Evolutionary conservation across 768 basidiomycete genomes (phyloP).

Genomic region (Asterophora parasitica): DNA sequence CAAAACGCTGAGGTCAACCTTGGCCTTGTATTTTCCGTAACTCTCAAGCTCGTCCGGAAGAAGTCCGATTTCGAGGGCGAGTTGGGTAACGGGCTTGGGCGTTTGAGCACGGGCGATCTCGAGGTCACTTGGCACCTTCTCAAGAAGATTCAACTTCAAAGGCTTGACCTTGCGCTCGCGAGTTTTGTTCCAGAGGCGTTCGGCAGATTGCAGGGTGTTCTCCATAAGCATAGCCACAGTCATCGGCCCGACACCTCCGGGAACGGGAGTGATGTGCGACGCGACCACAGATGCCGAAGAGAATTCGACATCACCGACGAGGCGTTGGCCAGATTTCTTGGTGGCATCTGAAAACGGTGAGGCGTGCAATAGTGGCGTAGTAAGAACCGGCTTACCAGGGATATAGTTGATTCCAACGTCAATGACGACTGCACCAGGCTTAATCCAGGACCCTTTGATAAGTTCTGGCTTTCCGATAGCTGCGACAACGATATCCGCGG

Average conservation of each 20-base stretch:
- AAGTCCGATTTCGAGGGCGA: slow-evolving; percentile 87
- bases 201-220: slow-evolving; percentile 84
- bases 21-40: slow-evolving; percentile 96
- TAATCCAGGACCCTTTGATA: slow-evolving; percentile 91
- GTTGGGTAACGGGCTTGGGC: slow-evolving; percentile 80
- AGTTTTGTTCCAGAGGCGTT: slow-evolving; percentile 70
- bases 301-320: slow-evolving; percentile 95
- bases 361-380: background rate
- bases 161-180: slow-evolving; percentile 69
- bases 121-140: slow-evolving; percentile 93
- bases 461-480: slow-evolving; percentile 94
- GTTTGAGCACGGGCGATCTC: slow-evolving; percentile 94
- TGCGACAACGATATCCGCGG: slow-evolving; percentile 89
- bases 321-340: slow-evolving; percentile 92
- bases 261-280: slow-evolving; percentile 93
- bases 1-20: slow-evolving; percentile 87
- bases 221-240: slow-evolving; percentile 98
- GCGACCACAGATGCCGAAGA: slow-evolving; percentile 71
- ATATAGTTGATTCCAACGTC: slow-evolving; percentile 98
- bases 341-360: slow-evolving; percentile 52
- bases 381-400: slow-evolving; percentile 49
- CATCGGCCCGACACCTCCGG: slow-evolving; percentile 99
- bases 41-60: slow-evolving; percentile 83
- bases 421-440: slow-evolving; percentile 91
- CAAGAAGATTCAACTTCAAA: slow-evolving; percentile 70